Conservation (phyloP, 352 stramenopile genomes). For the Globisporangium megalacanthum region DNA sequence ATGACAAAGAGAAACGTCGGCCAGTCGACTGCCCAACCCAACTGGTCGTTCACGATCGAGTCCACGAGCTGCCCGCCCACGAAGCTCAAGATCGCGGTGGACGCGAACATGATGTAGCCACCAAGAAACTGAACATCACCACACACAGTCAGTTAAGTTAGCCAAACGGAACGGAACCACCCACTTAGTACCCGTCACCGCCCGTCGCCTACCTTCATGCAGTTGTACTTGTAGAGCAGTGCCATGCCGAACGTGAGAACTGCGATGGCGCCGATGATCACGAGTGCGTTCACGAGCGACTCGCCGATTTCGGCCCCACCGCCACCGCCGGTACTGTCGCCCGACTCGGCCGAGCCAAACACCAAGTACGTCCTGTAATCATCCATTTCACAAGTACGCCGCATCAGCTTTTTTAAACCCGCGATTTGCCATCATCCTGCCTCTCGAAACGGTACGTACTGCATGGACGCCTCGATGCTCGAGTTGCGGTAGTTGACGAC, state of each 20-base stretch:
- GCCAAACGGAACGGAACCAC: too few relatives aligned
- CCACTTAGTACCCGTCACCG: background rate
- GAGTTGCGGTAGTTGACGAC: constrained; percentile 81
- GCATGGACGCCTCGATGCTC: constrained; percentile 75
- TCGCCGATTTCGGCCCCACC: constrained; percentile 40
- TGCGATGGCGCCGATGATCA: constrained; percentile 85
- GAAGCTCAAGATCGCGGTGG: constrained; percentile 80
- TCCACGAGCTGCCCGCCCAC: constrained; percentile 82
- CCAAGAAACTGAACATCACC: constrained; percentile 41
- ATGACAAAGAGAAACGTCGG: constrained; percentile 84
- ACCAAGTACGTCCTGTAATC: constrained; percentile 61
- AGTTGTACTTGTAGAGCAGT: constrained; percentile 88
- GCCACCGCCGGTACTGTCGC: constrained; percentile 7
- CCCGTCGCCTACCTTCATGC: constrained; percentile 40
- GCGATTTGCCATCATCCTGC: too few relatives aligned
- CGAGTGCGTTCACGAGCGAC: constrained; percentile 83
- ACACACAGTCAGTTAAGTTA: background rate
- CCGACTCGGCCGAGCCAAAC: constrained; percentile 57
- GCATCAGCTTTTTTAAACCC: too few relatives aligned
- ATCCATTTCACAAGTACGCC: background rate
- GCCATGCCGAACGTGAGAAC: constrained; percentile 87
- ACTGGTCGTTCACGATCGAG: constrained; percentile 68
- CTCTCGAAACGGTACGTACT: constrained; percentile 22
- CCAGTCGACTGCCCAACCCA: constrained; percentile 73
- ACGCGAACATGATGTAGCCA: constrained; percentile 89